Percentiles rank a stretch among this genome's conserved stretches.
Evolutionary conservation across 2,329 filamentous ascomycete species (phyloP).

Genomic region (Microsporum canis): DNA sequence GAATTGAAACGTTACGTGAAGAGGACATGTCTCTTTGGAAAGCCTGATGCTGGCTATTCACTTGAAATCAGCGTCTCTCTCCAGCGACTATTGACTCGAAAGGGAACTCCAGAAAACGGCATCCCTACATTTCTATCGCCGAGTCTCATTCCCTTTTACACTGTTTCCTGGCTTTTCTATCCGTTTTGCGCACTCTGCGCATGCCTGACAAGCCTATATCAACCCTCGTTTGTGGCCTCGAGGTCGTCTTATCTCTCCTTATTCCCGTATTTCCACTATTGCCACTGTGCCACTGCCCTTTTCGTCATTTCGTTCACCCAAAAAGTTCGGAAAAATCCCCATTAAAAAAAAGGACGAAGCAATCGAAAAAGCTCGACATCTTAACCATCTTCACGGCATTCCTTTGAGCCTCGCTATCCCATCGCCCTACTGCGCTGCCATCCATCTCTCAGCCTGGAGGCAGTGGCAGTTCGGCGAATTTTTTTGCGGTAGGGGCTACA

Average conservation of each 20-base stretch:
- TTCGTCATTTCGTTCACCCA: not conserved
- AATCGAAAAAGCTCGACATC: not conserved
- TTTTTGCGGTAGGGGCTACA: not conserved
- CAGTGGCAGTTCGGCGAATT: not conserved
- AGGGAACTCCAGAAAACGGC: not conserved
- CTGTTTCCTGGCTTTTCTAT: too few species aligned
- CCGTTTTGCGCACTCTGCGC: not conserved
- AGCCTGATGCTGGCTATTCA: slow-evolving; percentile 1
- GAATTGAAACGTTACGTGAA: not conserved
- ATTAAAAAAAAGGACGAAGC: not conserved
- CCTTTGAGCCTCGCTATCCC: not conserved
- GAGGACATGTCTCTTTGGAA: not conserved
- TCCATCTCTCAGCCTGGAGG: not conserved
- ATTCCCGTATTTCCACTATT: slow-evolving; percentile 2
- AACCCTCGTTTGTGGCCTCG: not conserved
- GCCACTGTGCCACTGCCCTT: slow-evolving; percentile 1
- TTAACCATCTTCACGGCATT: not conserved
- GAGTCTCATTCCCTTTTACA: not conserved
- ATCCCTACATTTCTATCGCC: not conserved
- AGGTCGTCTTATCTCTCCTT: not conserved
- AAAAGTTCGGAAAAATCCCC: slow-evolving; percentile 1
- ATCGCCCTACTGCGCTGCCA: not conserved
- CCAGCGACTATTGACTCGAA: not conserved
- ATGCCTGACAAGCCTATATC: not conserved
- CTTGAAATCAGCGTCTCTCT: not conserved